Evolutionary conservation across 208 protist species (phyloP), one percentile per base, ranked within the genome.

Genomic region (Leishmania martiniquensis): DNA sequence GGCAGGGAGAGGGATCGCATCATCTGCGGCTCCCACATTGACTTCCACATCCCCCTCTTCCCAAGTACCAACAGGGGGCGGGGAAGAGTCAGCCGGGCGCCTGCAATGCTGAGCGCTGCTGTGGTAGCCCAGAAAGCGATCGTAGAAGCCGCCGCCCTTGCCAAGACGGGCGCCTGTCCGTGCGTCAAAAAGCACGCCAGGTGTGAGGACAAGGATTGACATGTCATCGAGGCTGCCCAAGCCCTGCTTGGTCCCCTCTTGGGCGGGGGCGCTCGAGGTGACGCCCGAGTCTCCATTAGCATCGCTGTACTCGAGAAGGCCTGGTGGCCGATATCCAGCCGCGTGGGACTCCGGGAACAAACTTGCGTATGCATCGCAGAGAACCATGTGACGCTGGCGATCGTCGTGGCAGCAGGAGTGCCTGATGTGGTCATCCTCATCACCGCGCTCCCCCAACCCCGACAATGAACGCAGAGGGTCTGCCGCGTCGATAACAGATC

Each of bases 81-180:
- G 17, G 25, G 22, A 22, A 32, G 34, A 51, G 59, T 54, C 34
- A 52, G 39, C 22, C 3, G 51, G n/a, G 51, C 4, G 15, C 32
- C 65, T 74, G 45, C 15, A 0, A n/a, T 32, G 44, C 25, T 67
- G 62, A 5, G 7, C 52, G 29, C 52, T n/a, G 51, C 47, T 52
- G 75, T 84, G 76, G 65, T 87, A 91, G 29, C 42, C 39, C 17
- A 96, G 82, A 65, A 97, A 97, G 25, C 89, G 83, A 79, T 97
- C 94, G 83, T 97, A 97, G 83, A 88, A 97, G 32, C 94, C 94
- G 51, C 94, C 84, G n/a, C 94, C 94, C 57, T 96, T 96, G 60
- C 94, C 94, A 0, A 96, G 80, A 5, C 94, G 81, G 1, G 45
- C 63, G 0, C 92, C 91, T 10, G 80, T 85, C n/a, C 71, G 22